Percentiles rank a stretch among this genome's conserved stretches.
These are phyloP conservation scores for Terana coerulea DNA, from an alignment of 768 basidiomycete genomes.

Conservation along the genomic window DNA sequence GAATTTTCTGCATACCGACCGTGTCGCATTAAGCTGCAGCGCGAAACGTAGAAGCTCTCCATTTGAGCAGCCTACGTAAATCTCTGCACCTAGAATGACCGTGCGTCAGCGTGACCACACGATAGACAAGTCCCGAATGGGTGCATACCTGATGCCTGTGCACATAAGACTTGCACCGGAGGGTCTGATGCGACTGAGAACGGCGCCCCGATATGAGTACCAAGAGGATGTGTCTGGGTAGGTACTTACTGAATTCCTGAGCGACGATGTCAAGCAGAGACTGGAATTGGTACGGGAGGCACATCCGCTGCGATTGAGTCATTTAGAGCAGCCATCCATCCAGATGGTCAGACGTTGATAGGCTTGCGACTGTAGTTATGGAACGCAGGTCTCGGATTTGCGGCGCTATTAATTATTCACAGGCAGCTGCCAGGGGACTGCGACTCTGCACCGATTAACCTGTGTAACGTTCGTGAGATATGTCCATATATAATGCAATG, in stretches of 20 bases:
- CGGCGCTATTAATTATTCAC: no score
- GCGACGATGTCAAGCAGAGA: slow-evolving; percentile 18
- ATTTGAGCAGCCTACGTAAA: slow-evolving; percentile 84
- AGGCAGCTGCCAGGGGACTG: no score
- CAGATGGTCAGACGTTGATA: no score
- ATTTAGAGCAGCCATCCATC: background rate
- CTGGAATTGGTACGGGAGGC: slow-evolving; percentile 55
- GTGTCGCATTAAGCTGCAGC: slow-evolving; percentile 51
- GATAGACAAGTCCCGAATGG: background rate
- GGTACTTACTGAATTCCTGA: slow-evolving; percentile 16
- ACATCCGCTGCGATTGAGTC: slow-evolving; percentile 35
- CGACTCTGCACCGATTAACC: no score
- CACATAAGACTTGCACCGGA: slow-evolving; percentile 28
- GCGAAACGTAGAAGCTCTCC: slow-evolving; percentile 82
- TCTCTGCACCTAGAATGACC: slow-evolving; percentile 61
- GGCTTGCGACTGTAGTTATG: no score
- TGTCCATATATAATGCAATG: no score
- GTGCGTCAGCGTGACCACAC: background rate
- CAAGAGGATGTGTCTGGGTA: background rate
- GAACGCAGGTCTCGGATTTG: no score
- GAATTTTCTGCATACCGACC: slow-evolving; percentile 34
- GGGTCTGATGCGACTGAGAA: slow-evolving; percentile 8
- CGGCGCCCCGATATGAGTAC: background rate
- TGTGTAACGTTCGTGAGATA: no score
- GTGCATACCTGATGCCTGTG: slow-evolving; percentile 54